These are phyloP conservation scores for Stemphylium vesicarium DNA, from an alignment of 2,329 filamentous ascomycete genomes.

Conservation along the genomic window DNA sequence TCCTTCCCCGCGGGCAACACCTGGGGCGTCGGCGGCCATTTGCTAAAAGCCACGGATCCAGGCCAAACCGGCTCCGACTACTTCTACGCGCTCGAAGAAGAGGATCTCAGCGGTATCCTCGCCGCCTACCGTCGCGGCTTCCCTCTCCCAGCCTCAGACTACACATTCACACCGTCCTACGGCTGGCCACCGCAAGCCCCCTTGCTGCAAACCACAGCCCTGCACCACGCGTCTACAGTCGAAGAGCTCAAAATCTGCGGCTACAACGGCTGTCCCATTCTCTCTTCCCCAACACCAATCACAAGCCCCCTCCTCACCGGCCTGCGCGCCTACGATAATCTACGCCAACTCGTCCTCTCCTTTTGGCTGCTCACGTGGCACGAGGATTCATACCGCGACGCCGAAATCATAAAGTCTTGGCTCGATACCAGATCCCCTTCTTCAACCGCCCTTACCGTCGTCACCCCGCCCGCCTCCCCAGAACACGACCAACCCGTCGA, in stretches of 20 bases:
- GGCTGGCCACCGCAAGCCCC: slow-evolving; percentile 51
- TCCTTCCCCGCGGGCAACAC: slow-evolving; percentile 54
- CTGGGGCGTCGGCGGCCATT: slow-evolving; percentile 49
- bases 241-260: slow-evolving; percentile 57
- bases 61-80: slow-evolving; percentile 25
- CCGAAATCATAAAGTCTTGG: slow-evolving; percentile 55
- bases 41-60: slow-evolving; percentile 39
- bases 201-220: slow-evolving; percentile 52
- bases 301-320: slow-evolving; percentile 48
- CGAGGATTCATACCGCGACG: slow-evolving; percentile 49
- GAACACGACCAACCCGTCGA: slow-evolving; percentile 30
- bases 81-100: slow-evolving; percentile 36
- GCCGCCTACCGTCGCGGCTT: slow-evolving; percentile 33
- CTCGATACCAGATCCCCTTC: slow-evolving; percentile 47
- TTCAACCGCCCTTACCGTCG: slow-evolving; percentile 48
- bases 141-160: slow-evolving; percentile 20
- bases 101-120: slow-evolving; percentile 34
- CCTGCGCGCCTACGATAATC: slow-evolving; percentile 52
- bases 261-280: slow-evolving; percentile 52
- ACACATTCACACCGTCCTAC: slow-evolving; percentile 46
- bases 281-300: slow-evolving; percentile 48
- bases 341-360: slow-evolving; percentile 51
- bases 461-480: slow-evolving; percentile 39
- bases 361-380: slow-evolving; percentile 53
- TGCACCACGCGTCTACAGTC: slow-evolving; percentile 49